Conservation (phyloP, 805 yeast genomes). For the Candida boleticola region DNA sequence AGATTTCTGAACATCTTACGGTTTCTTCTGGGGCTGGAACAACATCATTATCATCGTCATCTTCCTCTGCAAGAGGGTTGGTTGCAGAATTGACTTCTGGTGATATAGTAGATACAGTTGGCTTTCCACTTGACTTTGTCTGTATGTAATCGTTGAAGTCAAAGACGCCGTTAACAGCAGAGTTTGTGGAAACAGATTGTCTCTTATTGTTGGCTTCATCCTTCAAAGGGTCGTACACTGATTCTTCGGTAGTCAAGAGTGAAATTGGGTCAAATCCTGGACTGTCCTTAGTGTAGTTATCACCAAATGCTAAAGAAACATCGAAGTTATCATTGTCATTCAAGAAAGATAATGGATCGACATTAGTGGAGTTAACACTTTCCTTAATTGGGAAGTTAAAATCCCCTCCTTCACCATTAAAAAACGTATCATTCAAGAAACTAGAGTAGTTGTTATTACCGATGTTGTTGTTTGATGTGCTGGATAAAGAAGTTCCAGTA, state of each 20-base stretch:
- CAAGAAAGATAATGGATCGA: constrained; percentile 47
- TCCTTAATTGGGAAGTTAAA: constrained; percentile 10
- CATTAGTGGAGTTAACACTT: constrained; percentile 11
- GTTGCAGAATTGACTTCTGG: constrained; percentile 10
- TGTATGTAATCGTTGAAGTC: constrained; percentile 37
- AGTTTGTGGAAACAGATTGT: not conserved
- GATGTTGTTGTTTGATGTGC: not conserved
- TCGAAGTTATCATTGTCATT: constrained; percentile 49
- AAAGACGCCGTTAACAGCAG: constrained; percentile 12
- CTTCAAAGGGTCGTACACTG: constrained; percentile 54
- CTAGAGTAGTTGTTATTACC: constrained; percentile 6
- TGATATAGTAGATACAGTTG: constrained; percentile 1
- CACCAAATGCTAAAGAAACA: constrained; percentile 50
- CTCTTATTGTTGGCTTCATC: constrained; percentile 18
- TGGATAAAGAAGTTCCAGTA: not conserved
- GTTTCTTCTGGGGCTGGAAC: constrained; percentile 69
- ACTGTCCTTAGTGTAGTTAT: constrained; percentile 10
- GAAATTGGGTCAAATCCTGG: constrained; percentile 37
- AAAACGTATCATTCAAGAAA: constrained; percentile 16
- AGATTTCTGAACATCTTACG: constrained; percentile 81
- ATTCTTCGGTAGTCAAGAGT: constrained; percentile 52
- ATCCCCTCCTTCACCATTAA: constrained; percentile 9
- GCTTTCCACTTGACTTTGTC: constrained; percentile 2
- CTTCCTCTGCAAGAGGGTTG: constrained; percentile 17
- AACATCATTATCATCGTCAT: constrained; percentile 35